Percentiles rank a stretch among this genome's conserved stretches.
Conservation (phyloP, 352 stramenopile genomes). For the Plasmopara viticola region DNA sequence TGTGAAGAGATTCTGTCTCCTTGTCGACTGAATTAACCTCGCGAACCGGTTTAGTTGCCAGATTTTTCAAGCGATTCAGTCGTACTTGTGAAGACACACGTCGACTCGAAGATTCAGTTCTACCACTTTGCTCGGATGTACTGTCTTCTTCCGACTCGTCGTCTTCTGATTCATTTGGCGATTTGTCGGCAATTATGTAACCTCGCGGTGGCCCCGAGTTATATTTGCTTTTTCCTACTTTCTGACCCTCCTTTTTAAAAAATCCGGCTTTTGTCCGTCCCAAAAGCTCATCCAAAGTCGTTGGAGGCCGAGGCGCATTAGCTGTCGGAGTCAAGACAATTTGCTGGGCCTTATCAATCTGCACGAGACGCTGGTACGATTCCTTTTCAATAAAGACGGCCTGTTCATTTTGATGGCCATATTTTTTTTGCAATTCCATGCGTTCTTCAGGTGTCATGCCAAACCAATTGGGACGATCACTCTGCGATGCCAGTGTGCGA, state of each 20-base stretch:
- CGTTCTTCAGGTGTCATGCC: constrained; percentile 27
- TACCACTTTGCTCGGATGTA: constrained; percentile 8
- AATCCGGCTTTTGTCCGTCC: constrained; percentile 9
- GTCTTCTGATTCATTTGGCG: constrained; percentile 12
- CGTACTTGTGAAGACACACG: constrained; percentile 8
- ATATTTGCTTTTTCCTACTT: constrained; percentile 10
- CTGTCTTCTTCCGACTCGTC: constrained; percentile 5
- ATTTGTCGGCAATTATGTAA: constrained; percentile 16
- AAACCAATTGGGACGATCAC: constrained; percentile 34
- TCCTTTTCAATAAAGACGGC: constrained; percentile 30
- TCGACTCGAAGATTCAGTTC: constrained; percentile 15
- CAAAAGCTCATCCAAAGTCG: constrained; percentile 17
- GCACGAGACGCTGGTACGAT: constrained; percentile 20
- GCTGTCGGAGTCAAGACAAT: constrained; percentile 14
- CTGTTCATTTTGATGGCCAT: constrained; percentile 29
- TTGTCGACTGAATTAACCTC: constrained; percentile 5
- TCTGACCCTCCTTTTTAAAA: constrained; percentile 16
- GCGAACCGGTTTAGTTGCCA: constrained; percentile 11
- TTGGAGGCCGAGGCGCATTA: constrained; percentile 13
- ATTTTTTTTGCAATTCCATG: constrained; percentile 27
- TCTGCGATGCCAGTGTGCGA: constrained; percentile 20
- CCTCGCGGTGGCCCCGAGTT: constrained; percentile 9
- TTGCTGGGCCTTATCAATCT: constrained; percentile 26
- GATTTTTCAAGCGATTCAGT: constrained; percentile 2
- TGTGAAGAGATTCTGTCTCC: constrained; percentile 4